A percentile compares a stretch with the other conserved stretches of the same genome.
phyloP scores from a whole-genome alignment of 331 rosid genomes.

The Dryas integrifolia region DNA sequence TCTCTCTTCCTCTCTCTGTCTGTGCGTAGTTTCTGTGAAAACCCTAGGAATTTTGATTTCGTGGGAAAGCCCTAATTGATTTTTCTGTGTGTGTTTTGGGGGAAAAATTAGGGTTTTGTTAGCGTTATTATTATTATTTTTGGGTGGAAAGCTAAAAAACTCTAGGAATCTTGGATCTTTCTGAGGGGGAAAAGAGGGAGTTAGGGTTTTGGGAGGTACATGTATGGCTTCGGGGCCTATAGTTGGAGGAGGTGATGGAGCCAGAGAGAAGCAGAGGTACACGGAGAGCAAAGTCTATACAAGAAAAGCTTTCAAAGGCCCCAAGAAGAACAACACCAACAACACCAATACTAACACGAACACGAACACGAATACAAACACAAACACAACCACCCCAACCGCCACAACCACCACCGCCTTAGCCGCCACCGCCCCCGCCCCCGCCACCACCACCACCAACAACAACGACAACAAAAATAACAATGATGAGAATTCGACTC shows the following conservation, averaged over 20 bases:
- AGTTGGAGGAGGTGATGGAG: conserved; percentile 68
- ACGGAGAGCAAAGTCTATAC: conserved; percentile 69
- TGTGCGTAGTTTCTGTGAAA: not conserved
- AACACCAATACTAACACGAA: conserved; percentile 13
- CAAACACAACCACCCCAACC: conserved; percentile 24
- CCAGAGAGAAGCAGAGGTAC: conserved; percentile 60
- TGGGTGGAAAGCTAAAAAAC: conserved; percentile 31
- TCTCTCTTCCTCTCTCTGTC: conserved; percentile 1
- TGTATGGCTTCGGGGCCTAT: conserved; percentile 92
- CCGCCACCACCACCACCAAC: conserved; percentile 14
- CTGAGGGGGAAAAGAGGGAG: conserved; percentile 15
- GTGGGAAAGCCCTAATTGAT: conserved; percentile 11
- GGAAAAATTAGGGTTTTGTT: conserved; percentile 32
- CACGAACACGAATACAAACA: conserved; percentile 10
- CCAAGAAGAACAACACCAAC: conserved; percentile 37
- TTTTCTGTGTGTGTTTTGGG: conserved; percentile 11
- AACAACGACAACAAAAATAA: conserved; percentile 19
- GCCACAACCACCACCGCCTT: conserved; percentile 6
- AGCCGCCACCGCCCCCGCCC: not conserved
- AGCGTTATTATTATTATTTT: not conserved
- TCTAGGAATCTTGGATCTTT: conserved; percentile 38
- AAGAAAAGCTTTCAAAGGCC: conserved; percentile 64
- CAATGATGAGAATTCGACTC: conserved; percentile 19
- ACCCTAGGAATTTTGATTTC: conserved; percentile 21
- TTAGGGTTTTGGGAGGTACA: conserved; percentile 70